Evolutionary conservation across 2,329 filamentous ascomycete genomes (phyloP).

Genomic region (Penicillium digitatum): DNA sequence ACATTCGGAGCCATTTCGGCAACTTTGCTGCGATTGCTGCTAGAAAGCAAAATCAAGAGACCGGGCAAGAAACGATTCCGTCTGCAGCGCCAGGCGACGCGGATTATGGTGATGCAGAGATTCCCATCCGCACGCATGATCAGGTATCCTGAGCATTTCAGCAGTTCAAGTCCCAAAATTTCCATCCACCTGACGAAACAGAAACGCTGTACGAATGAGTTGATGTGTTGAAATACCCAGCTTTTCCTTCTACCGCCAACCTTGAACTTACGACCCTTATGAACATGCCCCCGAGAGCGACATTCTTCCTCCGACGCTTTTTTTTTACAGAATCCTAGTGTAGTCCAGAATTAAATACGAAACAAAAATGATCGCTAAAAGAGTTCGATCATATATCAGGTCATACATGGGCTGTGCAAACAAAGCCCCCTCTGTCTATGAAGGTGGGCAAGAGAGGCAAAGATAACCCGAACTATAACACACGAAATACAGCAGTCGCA

Average conservation of each 20-base stretch:
- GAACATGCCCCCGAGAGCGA: slow-evolving; percentile 4
- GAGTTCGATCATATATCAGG: slow-evolving; percentile 18
- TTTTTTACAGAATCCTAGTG: slow-evolving; percentile 11
- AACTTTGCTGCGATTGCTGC: background rate
- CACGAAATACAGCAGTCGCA: slow-evolving; percentile 14
- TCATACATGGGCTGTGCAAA: slow-evolving; percentile 20
- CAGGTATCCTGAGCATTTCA: background rate
- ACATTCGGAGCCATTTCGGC: slow-evolving; percentile 15
- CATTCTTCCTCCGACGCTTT: slow-evolving; percentile 11
- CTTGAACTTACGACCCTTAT: slow-evolving; percentile 14
- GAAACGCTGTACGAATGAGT: background rate
- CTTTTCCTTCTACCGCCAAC: background rate
- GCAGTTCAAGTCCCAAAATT: background rate
- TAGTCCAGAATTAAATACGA: slow-evolving; percentile 12
- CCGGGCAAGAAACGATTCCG: background rate
- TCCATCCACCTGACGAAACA: background rate
- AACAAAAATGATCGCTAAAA: slow-evolving; percentile 18
- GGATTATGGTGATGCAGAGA: background rate
- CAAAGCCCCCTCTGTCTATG: slow-evolving; percentile 20
- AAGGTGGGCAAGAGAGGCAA: slow-evolving; percentile 16
- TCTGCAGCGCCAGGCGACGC: background rate
- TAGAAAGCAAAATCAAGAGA: background rate
- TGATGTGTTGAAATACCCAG: background rate
- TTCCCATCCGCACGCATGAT: slow-evolving; percentile 11
- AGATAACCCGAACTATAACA: slow-evolving; percentile 22